Conservation (phyloP, 2,329 filamentous ascomycete species). For the Chrysosphaeria jannelii region DNA sequence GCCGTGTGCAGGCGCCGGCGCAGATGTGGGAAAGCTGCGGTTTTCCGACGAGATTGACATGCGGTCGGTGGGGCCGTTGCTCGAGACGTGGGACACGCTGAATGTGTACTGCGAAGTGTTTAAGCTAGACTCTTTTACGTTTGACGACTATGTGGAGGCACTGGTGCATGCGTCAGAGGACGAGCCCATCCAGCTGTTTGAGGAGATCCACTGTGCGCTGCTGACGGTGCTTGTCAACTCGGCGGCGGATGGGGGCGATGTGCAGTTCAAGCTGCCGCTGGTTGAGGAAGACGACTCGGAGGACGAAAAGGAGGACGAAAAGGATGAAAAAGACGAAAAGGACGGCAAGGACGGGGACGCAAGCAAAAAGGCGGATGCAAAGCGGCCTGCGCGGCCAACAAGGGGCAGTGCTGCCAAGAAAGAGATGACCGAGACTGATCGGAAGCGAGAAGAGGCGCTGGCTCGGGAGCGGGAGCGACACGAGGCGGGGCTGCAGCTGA, state of each 20-base stretch:
- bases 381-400: conserved; percentile 39
- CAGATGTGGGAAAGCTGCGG: conserved; percentile 13
- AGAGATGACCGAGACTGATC: conserved; percentile 45
- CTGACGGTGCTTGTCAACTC: conserved; percentile 61
- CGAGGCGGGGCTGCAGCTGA: conserved; percentile 17
- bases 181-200: conserved; percentile 52
- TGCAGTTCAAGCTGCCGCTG: conserved; percentile 51
- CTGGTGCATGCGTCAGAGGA: conserved; percentile 49
- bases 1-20: conserved; percentile 18
- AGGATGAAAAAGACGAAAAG: conserved; percentile 18
- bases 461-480: conserved; percentile 19
- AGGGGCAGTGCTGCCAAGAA: conserved; percentile 64
- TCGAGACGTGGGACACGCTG: conserved; percentile 88
- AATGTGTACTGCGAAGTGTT: conserved; percentile 97
- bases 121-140: conserved; percentile 82
- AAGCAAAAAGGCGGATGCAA: conserved; percentile 42
- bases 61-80: conserved; percentile 54
- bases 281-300: conserved; percentile 42
- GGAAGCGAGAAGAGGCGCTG: conserved; percentile 27
- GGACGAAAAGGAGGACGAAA: conserved; percentile 27
- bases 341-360: conserved; percentile 53
- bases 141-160: conserved; percentile 82
- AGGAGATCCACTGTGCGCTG: conserved; percentile 75
- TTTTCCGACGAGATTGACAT: conserved; percentile 36
- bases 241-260: conserved; percentile 43